Conservation (phyloP, 768 basidiomycete species). For the Suillus tomentosus region DNA sequence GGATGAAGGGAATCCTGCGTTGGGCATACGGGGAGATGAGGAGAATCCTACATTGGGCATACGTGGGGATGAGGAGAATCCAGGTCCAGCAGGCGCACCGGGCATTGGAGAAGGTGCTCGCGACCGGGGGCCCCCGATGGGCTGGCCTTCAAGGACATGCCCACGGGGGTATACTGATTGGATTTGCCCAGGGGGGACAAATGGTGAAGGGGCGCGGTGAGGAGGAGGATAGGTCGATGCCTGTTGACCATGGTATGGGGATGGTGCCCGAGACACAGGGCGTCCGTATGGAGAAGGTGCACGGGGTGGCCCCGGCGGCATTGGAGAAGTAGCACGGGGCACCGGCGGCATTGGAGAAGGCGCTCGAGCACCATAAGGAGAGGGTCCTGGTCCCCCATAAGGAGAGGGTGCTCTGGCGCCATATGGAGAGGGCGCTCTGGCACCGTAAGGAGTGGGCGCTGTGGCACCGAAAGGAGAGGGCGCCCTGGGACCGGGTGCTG, state of each 20-base stretch:
- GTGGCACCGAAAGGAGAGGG: constrained; percentile 35
- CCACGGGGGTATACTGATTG: constrained; percentile 53
- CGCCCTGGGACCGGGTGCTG: constrained; percentile 15
- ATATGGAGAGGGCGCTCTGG: constrained; percentile 31
- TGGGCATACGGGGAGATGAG: constrained; percentile 32
- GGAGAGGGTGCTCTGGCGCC: constrained; percentile 27
- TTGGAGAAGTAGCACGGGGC: constrained; percentile 32
- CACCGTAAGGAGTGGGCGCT: constrained; percentile 30
- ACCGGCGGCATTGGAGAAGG: constrained; percentile 25
- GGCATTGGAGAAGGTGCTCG: constrained; percentile 60
- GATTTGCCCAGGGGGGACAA: constrained; percentile 23
- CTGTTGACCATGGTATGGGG: constrained; percentile 25
- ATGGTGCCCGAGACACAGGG: constrained; percentile 29
- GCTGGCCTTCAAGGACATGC: constrained; percentile 58
- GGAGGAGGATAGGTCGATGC: constrained; percentile 4
- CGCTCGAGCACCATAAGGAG: constrained; percentile 28
- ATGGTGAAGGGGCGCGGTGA: constrained; percentile 33
- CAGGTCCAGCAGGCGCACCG: constrained; percentile 37
- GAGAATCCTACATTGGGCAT: constrained; percentile 29
- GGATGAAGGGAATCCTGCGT: constrained; percentile 28
- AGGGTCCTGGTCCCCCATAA: constrained; percentile 22
- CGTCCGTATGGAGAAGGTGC: constrained; percentile 23
- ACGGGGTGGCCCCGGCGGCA: constrained; percentile 28
- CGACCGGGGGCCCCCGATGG: constrained; percentile 35
- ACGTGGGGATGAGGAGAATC: constrained; percentile 31